Evolutionary conservation across 352 stramenopile genomes (phyloP), one percentile per base, ranked within the genome.

Genomic region (Sclerospora graminicola): DNA sequence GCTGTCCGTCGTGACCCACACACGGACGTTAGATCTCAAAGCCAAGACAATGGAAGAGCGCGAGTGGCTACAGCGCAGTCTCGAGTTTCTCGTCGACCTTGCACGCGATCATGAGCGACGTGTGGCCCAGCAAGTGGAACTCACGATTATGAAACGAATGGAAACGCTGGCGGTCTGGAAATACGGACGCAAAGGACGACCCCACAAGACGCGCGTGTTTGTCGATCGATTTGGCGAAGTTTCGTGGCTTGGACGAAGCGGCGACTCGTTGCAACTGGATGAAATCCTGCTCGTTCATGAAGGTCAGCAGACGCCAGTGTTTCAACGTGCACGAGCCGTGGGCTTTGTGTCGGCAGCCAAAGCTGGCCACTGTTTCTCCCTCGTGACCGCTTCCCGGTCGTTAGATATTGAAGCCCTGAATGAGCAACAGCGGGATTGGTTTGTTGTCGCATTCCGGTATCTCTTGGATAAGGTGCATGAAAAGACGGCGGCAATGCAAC

Each of bases 81-180:
- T 91, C 18, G 34, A 59, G 40, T 87, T 88, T 39, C 60, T 91
- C 10, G 73, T 89, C 3, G 66, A 71, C 10, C 60, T 87, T n/a
- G 77, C 77, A 5, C 63, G 61, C 3, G 75, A 88, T 23, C 76
- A 91, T 48, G 74, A 84, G 38, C 66, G 77, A 20, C 69, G 81
- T 8, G 66, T 87, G 2, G 63, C 72, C 8, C 69, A 86, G 60
- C 80, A 91, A 48, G 80, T 86, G 13, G 80, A 91, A 51, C 62
- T 87, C 16, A 69, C 66, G 4, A 91, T 91, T 45, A 91, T 91
- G 75, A 84, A 84, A 56, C 73, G 78, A 14, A 83, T 91, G 65
- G 75, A 85, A 37, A 78, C 57, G 2, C 19, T 87, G 14, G 31
- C 48, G 1, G 72, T 91, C 16, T 82, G 69, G 69, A 91, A 91